Percentiles rank a stretch among this genome's conserved stretches.
Conservation (phyloP, 257 asterid species). For the Orobanche coerulescens region DNA sequence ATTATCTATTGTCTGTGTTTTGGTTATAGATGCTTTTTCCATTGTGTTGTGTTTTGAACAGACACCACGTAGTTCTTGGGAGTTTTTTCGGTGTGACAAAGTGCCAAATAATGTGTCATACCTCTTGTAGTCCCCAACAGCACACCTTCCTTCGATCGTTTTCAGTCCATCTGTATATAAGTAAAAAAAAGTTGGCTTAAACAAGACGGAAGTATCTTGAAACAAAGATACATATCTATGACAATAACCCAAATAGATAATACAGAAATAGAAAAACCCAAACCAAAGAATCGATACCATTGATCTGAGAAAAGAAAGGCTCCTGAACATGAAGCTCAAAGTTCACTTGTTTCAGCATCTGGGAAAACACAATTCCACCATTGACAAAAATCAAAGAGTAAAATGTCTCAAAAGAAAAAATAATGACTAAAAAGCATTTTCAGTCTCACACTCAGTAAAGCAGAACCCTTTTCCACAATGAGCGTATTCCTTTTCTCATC, state of each 20-base stretch:
- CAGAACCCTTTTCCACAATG: slow-evolving; percentile 42
- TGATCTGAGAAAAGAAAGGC: slow-evolving; percentile 74
- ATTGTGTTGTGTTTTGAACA: neutral
- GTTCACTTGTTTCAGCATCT: slow-evolving; percentile 58
- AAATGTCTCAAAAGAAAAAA: neutral
- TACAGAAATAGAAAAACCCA: neutral
- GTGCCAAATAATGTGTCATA: slow-evolving; percentile 18
- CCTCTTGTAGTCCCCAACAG: slow-evolving; percentile 58
- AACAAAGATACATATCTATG: neutral
- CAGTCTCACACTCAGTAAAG: slow-evolving; percentile 40
- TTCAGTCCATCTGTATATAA: slow-evolving; percentile 55
- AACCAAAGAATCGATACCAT: slow-evolving; percentile 34
- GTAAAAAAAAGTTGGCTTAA: slow-evolving; percentile 6
- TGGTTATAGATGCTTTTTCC: neutral
- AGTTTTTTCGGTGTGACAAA: neutral
- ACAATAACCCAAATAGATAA: neutral
- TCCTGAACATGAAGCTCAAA: slow-evolving; percentile 88
- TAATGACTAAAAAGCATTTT: neutral
- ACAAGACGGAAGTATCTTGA: neutral
- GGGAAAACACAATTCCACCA: slow-evolving; percentile 11
- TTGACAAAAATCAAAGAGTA: slow-evolving; percentile 15
- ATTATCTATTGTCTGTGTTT: neutral
- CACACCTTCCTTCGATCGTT: slow-evolving; percentile 90
- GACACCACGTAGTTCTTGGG: neutral
- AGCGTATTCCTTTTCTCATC: slow-evolving; percentile 42